Base-by-base conservation (phyloP, 139 green algal genomes). In the Marvania coccoides region DNA sequence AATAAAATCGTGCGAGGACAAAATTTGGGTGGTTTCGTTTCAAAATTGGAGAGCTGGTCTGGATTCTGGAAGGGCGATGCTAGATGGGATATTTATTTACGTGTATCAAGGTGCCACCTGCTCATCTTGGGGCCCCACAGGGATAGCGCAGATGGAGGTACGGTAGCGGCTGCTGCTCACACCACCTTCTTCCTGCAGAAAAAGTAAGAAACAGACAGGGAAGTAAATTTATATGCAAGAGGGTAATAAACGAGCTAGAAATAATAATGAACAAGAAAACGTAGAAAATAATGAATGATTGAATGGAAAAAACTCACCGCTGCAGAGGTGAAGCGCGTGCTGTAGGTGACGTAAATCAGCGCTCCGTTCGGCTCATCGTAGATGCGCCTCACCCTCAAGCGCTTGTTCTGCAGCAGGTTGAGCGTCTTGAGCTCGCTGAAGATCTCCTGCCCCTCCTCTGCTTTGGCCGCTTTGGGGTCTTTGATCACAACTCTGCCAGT, bases 321-420 rank as follows among this genome's bases (percentile, higher is more conserved):
- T 7, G 75, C 72, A 19, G 57, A 76, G 14, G 71, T 83, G 3
- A 89, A 74, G 19, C 86, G 69, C 2, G 87, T 94, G 62, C 62
- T 81, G 72, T 90, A 94, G 0, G 86, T 77, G 12, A 92, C 64
- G 61, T 92, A 94, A 26, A 89, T 26, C 33, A 92, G 59, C 2
- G 74, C 81, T 19, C 77, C 59, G 34, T 82, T 68, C 6, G 81
- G 73, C 0, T 77, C 71, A 57, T 95, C 88, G 51, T 79, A 92
- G 15, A 95, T 19, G 19, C 88, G 74, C 14, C 88, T 47, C 47
- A 95, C 76, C 2, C 84, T 73, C 33, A 91, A 56, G 2, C 82
- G 91, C 83, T 90, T 89, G 63, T 93, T 83, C 46, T 92, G 81
- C 35, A 93, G 85, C 2, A 92, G 40, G 73, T 82, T 87, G 4